These are phyloP conservation scores for Cicer yamashitae DNA, from an alignment of 306 rosid species.

Conservation along the genomic window DNA sequence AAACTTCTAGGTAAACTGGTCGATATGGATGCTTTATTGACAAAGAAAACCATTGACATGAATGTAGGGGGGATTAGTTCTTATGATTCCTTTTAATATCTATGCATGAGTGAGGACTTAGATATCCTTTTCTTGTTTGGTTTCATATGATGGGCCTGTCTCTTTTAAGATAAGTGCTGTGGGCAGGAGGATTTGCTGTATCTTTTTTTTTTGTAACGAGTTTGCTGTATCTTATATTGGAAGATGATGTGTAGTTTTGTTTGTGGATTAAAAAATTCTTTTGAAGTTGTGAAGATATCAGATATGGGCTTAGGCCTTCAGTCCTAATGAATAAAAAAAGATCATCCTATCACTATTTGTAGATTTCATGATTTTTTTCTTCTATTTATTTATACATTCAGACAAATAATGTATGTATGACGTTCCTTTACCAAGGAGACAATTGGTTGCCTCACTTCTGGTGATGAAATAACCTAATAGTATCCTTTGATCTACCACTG, in stretches of 20 bases:
- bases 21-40: conserved; percentile 6
- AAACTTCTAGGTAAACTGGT: conserved; percentile 77
- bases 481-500: conserved; percentile 28
- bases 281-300: conserved; percentile 24
- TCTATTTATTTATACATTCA: conserved; percentile 29
- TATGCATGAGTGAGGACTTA: background rate
- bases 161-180: conserved; percentile 14
- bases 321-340: conserved; percentile 19
- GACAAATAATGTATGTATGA: conserved; percentile 9
- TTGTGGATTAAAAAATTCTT: conserved; percentile 11
- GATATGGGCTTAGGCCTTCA: background rate
- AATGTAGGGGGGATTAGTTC: background rate
- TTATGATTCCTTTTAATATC: background rate
- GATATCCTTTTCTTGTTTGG: conserved; percentile 7
- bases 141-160: conserved; percentile 35
- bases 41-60: conserved; percentile 2
- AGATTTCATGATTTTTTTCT: conserved; percentile 15
- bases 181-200: conserved; percentile 22
- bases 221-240: conserved; percentile 19
- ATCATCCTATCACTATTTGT: conserved; percentile 2
- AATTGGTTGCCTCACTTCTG: conserved; percentile 29
- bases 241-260: conserved; percentile 17
- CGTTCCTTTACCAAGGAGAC: conserved; percentile 12
- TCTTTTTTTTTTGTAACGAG: background rate
- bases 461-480: conserved; percentile 7